phyloP scores from a whole-genome alignment of 169 alveolate species.

The Cryptosporidium sp. region DNA sequence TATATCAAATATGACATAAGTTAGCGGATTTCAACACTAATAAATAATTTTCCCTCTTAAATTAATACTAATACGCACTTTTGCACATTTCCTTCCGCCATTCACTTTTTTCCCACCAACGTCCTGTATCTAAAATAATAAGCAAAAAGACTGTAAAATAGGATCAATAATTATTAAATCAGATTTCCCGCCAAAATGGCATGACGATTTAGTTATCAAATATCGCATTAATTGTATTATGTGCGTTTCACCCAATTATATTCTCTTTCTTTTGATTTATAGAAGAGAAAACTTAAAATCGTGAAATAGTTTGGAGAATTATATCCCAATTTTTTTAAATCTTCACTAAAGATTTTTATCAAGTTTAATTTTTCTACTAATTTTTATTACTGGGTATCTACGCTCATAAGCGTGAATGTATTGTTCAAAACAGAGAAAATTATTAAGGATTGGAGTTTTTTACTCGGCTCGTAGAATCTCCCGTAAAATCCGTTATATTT shows the following conservation, averaged over 20 bases:
- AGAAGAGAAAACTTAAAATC: not conserved
- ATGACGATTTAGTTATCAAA: constrained; percentile 5
- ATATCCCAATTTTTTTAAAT: not conserved
- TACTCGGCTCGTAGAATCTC: not conserved
- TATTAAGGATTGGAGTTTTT: constrained; percentile 12
- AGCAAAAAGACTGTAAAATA: constrained; percentile 3
- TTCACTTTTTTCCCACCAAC: constrained; percentile 23
- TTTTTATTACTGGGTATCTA: not conserved
- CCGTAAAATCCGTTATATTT: not conserved
- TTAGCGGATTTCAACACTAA: too few relatives aligned
- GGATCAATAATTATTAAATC: not conserved
- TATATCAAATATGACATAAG: not conserved
- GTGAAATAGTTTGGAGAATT: not conserved
- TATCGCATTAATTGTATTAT: not conserved
- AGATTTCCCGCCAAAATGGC: not conserved
- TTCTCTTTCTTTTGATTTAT: not conserved
- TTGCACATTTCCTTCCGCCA: constrained; percentile 34
- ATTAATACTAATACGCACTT: not conserved
- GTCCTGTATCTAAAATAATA: constrained; percentile 18
- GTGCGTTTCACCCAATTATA: not conserved
- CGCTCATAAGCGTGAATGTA: constrained; percentile 17
- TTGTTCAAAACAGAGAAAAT: not conserved
- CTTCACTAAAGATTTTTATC: not conserved
- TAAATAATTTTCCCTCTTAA: too few relatives aligned
- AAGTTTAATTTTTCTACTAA: not conserved